Evolutionary conservation across 331 rosid species (phyloP).

Genomic region (Pyracantha coccinea): DNA sequence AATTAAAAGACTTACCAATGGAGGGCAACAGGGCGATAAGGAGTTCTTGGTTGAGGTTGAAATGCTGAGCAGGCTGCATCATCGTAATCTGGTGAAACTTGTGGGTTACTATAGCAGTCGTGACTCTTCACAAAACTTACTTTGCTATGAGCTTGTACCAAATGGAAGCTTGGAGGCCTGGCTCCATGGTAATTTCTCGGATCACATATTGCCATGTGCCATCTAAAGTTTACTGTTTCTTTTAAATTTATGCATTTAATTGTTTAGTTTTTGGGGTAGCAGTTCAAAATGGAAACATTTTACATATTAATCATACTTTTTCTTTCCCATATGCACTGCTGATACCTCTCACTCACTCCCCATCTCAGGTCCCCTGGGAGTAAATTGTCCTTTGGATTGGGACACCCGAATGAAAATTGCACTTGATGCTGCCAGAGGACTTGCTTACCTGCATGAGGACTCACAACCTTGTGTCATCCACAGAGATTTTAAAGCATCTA

Average conservation of each 20-base stretch:
- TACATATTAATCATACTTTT: not conserved
- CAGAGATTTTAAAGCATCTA: constrained; percentile 82
- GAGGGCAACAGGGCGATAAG: constrained; percentile 92
- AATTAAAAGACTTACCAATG: constrained; percentile 79
- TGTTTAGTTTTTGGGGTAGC: not conserved
- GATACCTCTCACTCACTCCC: constrained; percentile 1
- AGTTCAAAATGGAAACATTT: not conserved
- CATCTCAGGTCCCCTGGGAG: constrained; percentile 65
- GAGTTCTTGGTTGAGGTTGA: constrained; percentile 88
- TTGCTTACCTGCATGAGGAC: constrained; percentile 91
- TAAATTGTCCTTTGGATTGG: constrained; percentile 93
- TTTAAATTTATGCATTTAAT: not conserved
- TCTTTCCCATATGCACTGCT: not conserved
- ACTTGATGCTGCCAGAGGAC: constrained; percentile 92
- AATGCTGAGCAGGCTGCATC: constrained; percentile 95
- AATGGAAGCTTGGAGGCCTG: constrained; percentile 97
- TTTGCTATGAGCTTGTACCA: constrained; percentile 90
- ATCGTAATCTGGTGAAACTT: constrained; percentile 86
- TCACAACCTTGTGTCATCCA: constrained; percentile 96
- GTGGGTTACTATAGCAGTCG: constrained; percentile 79
- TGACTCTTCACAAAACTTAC: constrained; percentile 76
- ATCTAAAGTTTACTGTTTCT: not conserved
- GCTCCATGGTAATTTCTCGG: constrained; percentile 72
- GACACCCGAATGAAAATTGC: constrained; percentile 95
- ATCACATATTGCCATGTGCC: not conserved